These are phyloP conservation scores for Hygrocybe punicea DNA, from an alignment of 768 basidiomycete species.

Conservation along the genomic window DNA sequence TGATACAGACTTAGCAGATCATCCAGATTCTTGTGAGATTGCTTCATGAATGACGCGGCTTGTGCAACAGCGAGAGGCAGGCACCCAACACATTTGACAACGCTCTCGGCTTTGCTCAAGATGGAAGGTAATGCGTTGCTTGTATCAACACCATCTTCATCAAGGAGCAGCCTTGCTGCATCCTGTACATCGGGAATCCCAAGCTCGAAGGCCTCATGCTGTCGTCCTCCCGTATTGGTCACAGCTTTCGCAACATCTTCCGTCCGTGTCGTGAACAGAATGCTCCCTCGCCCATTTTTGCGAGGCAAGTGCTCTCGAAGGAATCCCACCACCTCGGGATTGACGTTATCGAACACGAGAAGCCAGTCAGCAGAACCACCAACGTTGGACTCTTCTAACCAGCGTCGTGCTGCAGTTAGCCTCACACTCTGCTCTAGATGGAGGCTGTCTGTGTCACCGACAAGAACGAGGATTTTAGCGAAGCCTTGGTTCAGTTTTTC, in stretches of 20 bases:
- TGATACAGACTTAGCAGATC: not conserved
- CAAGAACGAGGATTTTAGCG: not conserved
- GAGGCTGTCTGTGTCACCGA: not conserved
- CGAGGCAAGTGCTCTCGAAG: not conserved
- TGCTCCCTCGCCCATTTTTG: not conserved
- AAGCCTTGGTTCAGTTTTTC: constrained; percentile 2
- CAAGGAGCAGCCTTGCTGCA: not conserved
- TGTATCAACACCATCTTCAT: not conserved
- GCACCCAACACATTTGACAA: not conserved
- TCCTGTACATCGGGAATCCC: not conserved
- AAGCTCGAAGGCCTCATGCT: not conserved
- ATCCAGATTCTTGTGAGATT: not conserved
- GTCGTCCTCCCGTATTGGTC: not conserved
- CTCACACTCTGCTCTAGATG: not conserved
- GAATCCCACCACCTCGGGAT: not conserved
- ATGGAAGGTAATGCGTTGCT: not conserved
- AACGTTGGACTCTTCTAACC: constrained; percentile 1
- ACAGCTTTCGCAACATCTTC: not conserved
- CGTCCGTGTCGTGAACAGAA: not conserved
- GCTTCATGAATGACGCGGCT: not conserved
- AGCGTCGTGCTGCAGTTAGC: not conserved
- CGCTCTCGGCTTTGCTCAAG: not conserved
- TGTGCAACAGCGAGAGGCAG: constrained; percentile 2
- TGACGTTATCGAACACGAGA: constrained; percentile 2
- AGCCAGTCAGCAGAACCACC: not conserved